Base-by-base conservation (phyloP, 345 rosid genomes). In the Raphanus raphanistrum region DNA sequence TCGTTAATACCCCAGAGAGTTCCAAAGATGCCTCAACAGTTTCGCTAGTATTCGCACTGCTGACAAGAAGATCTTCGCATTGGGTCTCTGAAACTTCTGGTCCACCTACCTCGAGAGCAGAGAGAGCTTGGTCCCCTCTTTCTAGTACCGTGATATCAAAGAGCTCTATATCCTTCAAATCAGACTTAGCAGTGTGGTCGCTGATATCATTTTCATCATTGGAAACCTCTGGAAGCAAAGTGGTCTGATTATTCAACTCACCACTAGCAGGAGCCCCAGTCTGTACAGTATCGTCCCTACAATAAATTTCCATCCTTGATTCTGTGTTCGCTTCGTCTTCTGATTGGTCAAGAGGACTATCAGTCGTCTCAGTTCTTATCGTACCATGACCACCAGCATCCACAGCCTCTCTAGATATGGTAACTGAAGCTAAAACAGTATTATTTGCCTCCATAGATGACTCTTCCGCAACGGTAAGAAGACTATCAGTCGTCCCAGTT, bases 301-400 rank as follows among this genome's bases (percentile, higher is more conserved):
- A 45, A 73, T 83, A 87, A 63, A 70, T 74, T 78, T 85, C 85
- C 70, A 68, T 74, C 69, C 75, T 84, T 68, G 85, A 83, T 80
- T 60, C 75, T 79, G 77, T 75, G 41, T 62, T 68, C 78, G 66
- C 79, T 79, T 81, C 78, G 38, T 78, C 80, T 66, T 38, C 83
- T 25, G 72, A 68, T 63, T 77, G 70, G 84, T 81, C 86, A 68
- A 52, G 66, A 13, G 66, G 64, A 69, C 82, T 74, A 72, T 82
- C 80, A 79, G 66, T 67, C n/a, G 64, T 67, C 16, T 67, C 74
- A 70, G 33, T 41, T 82, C 16, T 13, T 11, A 59, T 59, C 33
- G 76, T 81, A 52, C 33, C 81, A 72, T 69, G 71, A 74, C 69
- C 75, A 74, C 36, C 68, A 70, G 84, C 69, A 63, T 75, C 31